Base-by-base conservation (phyloP, 1,284 basidiomycete species). In the Cystobasidium sp. region DNA sequence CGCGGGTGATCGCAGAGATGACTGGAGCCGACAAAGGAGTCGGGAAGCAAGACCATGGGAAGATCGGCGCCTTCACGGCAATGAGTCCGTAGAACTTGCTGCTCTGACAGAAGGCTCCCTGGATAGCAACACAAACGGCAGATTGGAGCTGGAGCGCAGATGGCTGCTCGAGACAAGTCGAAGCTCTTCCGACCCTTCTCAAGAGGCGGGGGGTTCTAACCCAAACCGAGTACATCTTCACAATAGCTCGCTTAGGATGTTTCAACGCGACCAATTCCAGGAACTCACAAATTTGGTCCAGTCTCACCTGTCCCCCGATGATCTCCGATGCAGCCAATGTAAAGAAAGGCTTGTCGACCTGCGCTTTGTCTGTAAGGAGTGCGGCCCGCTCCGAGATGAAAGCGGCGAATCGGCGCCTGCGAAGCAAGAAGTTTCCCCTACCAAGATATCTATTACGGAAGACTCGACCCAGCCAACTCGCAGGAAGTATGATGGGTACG, bases 291-390 rank as follows among this genome's bases (percentile, higher is more conserved):
- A 20, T 3, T n/a, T 44, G 8, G 16, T 61, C 20, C 59, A 61
- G 22, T 9, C 16, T 12, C 22, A 14, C 8, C n/a, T 37, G 1
- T 16, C 39, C 7, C 31, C 59, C 22, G 59, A 43, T 5, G 10
- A 9, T 16, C 22, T 37, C 1, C 59, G 59, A 31, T 61, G 59
- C 39, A 61, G 41, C 9, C 37, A n/a, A 43, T 61, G 59, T n/a
- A 20, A 1, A n/a, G 14, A 20, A n/a, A 1, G 22, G 44, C 16
- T 61, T 10, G 6, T 46, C 10, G 59, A 61, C 22, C 18, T 61
- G 20, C 59, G 59, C n/a, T 44, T 61, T 41, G 44, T 61, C 12
- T 61, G 59, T 37, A 61, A 43, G 39, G 41, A 22, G 22, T 61
- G 59, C 59, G 59, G 39, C 6, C 59, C 59, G 24, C 10, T 44